Conservation (phyloP, 257 asterid species). For the Nicotiana obtusifolia region DNA sequence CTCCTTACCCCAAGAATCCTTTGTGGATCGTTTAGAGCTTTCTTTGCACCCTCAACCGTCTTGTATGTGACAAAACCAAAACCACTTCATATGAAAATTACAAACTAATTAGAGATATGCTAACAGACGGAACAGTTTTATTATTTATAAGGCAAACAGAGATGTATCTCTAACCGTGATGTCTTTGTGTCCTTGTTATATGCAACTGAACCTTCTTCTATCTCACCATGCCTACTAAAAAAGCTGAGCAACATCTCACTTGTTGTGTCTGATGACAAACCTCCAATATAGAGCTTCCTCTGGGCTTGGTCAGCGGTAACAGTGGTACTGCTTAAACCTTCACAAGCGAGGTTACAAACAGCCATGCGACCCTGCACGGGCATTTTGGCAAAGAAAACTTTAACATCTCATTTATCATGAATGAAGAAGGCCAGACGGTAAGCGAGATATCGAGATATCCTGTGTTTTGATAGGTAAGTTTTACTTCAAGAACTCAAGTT, state of each 20-base stretch:
- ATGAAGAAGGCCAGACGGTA: background rate
- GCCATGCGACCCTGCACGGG: conserved; percentile 81
- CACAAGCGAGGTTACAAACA: conserved; percentile 78
- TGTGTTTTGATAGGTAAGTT: background rate
- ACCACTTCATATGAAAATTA: conserved; percentile 42
- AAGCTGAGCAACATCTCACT: conserved; percentile 66
- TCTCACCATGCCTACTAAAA: conserved; percentile 60
- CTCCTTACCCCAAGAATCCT: conserved; percentile 72
- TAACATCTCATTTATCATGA: background rate
- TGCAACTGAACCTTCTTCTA: conserved; percentile 93
- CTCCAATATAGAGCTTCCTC: conserved; percentile 73
- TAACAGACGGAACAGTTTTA: background rate
- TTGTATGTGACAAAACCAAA: conserved; percentile 78
- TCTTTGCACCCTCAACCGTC: conserved; percentile 71
- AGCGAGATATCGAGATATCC: background rate
- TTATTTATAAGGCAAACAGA: conserved; percentile 6
- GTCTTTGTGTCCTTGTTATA: conserved; percentile 68
- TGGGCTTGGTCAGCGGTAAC: conserved; percentile 57
- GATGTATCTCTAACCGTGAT: conserved; percentile 50
- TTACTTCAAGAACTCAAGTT: background rate
- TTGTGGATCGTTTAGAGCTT: conserved; percentile 72
- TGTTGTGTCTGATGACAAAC: conserved; percentile 73
- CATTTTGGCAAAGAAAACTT: conserved; percentile 1
- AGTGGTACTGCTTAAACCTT: conserved; percentile 38
- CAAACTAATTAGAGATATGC: conserved; percentile 26